phyloP scores from a whole-genome alignment of 108 stramenopile species.

The Parietichytrium sp. region DNA sequence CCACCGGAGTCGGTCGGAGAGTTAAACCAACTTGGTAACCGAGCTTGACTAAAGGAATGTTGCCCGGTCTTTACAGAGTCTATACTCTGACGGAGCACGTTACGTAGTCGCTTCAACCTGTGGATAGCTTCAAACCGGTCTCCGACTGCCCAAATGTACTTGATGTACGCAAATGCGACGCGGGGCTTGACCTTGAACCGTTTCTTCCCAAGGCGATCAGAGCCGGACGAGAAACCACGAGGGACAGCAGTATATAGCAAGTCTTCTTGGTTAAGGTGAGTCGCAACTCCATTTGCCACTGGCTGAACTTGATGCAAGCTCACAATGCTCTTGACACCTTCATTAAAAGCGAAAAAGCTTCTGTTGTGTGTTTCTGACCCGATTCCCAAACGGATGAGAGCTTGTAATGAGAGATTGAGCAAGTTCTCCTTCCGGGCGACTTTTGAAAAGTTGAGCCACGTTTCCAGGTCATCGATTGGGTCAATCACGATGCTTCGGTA shows the following conservation, averaged over 20 bases:
- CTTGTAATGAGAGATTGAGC: conserved; percentile 74
- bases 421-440: conserved; percentile 82
- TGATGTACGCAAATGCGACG: conserved; percentile 28
- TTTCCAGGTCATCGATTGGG: conserved; percentile 84
- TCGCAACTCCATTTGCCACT: neutral
- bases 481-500: conserved; percentile 84
- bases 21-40: too few species aligned
- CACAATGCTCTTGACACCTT: neutral
- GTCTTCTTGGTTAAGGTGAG: neutral
- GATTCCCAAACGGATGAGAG: conserved; percentile 60
- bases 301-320: neutral
- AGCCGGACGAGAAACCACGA: too few species aligned
- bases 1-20: too few species aligned
- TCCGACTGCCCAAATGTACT: conserved; percentile 30
- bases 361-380: neutral
- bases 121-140: conserved; percentile 4
- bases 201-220: neutral
- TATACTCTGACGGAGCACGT: neutral
- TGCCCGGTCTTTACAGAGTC: too few species aligned
- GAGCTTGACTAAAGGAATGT: too few species aligned
- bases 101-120: neutral
- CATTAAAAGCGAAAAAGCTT: too few species aligned
- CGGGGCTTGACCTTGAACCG: conserved; percentile 6
- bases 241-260: neutral
- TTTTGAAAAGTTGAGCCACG: conserved; percentile 82